phyloP scores from a whole-genome alignment of 257 asterid species.

The Oldenlandia corymbosa region DNA sequence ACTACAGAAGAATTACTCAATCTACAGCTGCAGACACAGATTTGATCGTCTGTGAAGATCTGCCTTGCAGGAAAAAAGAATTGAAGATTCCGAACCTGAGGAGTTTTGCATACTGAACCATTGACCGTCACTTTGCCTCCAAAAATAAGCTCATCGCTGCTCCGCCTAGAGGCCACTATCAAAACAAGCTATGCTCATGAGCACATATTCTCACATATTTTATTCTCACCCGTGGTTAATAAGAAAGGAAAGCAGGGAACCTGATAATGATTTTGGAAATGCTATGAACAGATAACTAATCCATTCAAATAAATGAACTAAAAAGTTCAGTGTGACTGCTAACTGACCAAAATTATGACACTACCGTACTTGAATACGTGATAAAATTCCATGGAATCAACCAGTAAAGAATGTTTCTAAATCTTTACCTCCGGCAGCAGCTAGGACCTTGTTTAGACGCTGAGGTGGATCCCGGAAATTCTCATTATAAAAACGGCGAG shows the following conservation, averaged over 20 bases:
- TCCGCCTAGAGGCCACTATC: constrained; percentile 93
- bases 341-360: too few species aligned
- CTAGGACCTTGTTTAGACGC: constrained; percentile 81
- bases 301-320: not conserved
- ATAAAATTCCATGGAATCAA: not conserved
- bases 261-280: not conserved
- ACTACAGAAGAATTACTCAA: not conserved
- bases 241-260: not conserved
- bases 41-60: too few species aligned
- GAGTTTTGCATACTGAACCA: constrained; percentile 87
- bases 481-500: constrained; percentile 90
- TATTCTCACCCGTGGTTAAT: not conserved
- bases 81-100: constrained; percentile 54
- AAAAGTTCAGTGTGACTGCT: not conserved
- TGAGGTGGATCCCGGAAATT: constrained; percentile 79
- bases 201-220: not conserved
- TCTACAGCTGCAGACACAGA: too few species aligned
- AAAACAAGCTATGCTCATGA: constrained; percentile 18
- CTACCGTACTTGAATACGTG: not conserved
- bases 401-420: not conserved
- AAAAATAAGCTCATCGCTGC: constrained; percentile 90
- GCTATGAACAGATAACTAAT: not conserved
- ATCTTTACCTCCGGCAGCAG: constrained; percentile 85
- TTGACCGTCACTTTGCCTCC: constrained; percentile 88
- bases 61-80: not conserved